A percentile compares a stretch with the other conserved stretches of the same genome.
phyloP scores from a whole-genome alignment of 441 rosid genomes.

The Brassica hybrid region DNA sequence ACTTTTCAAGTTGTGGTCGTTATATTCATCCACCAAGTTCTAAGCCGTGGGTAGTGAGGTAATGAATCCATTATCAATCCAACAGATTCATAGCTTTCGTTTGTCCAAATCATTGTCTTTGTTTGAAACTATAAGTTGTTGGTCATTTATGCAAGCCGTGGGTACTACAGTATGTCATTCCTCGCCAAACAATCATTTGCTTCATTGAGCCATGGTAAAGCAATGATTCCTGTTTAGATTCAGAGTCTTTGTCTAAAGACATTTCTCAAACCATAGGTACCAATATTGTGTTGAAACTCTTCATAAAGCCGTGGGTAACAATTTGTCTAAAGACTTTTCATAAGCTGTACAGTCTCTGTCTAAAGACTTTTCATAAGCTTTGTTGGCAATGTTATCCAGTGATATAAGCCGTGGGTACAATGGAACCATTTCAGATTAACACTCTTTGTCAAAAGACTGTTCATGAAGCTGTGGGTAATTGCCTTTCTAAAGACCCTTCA shows the following conservation, averaged over 20 bases:
- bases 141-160: not conserved
- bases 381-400: not conserved
- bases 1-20: not conserved
- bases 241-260: not conserved
- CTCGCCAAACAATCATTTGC: not conserved
- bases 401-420: not conserved
- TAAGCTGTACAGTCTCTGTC: not conserved
- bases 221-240: not conserved
- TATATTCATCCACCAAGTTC: too few relatives aligned
- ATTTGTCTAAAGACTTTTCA: not conserved
- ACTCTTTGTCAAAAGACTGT: too few relatives aligned
- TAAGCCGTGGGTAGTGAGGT: constrained; percentile 2
- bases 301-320: not conserved
- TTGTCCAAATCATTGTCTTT: not conserved
- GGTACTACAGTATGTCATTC: not conserved
- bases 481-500: too few relatives aligned
- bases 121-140: not conserved
- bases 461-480: too few relatives aligned
- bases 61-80: not conserved
- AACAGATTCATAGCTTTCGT: not conserved
- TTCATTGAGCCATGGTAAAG: not conserved
- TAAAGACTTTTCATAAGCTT: not conserved
- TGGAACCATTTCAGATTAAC: not conserved
- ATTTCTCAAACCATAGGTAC: not conserved
- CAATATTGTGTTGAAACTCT: not conserved